Conservation (phyloP, 192 early-diverging fungal species). For the Dissophora globulifera region DNA sequence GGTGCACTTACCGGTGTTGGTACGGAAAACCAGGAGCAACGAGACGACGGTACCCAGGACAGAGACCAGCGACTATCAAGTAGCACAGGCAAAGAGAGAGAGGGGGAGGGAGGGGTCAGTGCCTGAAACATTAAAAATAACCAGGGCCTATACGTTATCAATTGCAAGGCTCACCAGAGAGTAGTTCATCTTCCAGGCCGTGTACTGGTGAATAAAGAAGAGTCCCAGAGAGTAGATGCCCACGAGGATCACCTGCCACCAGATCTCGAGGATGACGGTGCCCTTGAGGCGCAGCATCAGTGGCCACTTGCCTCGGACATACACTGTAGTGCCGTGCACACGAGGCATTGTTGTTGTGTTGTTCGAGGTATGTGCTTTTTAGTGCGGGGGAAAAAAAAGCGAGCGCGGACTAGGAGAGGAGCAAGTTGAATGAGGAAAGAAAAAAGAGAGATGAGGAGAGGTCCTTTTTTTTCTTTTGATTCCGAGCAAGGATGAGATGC, state of each 20-base stretch:
- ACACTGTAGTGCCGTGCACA: constrained; percentile 27
- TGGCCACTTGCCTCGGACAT: constrained; percentile 41
- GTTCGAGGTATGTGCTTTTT: not conserved
- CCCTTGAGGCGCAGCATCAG: constrained; percentile 51
- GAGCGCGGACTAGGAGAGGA: no score
- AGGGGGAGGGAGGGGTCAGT: not conserved
- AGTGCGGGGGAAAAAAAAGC: no score
- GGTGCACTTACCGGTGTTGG: constrained; percentile 62
- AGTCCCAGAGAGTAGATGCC: constrained; percentile 21
- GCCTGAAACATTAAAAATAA: no score
- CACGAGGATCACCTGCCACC: constrained; percentile 37
- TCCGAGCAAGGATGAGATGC: no score
- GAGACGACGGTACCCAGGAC: constrained; percentile 55
- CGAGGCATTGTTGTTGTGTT: constrained; percentile 22
- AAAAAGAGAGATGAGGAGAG: no score
- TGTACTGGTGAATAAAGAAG: constrained; percentile 27
- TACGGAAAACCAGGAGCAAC: constrained; percentile 75
- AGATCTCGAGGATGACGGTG: constrained; percentile 39
- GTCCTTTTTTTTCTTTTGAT: no score
- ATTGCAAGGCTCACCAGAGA: constrained; percentile 28
- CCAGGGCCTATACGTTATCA: no score
- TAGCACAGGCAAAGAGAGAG: not conserved
- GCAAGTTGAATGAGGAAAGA: no score
- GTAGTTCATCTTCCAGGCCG: constrained; percentile 44
- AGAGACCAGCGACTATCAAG: constrained; percentile 26